Base-by-base conservation (phyloP, 768 basidiomycete genomes). In the Xanthoconium purpureum region DNA sequence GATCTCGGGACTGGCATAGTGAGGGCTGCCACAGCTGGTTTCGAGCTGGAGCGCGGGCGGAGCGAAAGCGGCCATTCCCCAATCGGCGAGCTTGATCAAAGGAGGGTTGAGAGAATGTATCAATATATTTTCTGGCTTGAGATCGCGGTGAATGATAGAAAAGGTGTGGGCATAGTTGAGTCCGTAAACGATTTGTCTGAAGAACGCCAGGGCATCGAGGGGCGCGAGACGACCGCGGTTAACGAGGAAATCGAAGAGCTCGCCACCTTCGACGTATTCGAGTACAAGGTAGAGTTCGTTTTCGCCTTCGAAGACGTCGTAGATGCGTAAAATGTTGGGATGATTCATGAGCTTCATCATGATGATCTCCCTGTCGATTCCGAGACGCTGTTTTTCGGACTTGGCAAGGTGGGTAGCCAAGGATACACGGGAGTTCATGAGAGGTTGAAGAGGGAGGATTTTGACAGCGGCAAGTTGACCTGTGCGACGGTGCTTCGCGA, bases 331-430 rank as follows among this genome's bases (percentile, higher is more conserved):
- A 64, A 98, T 93, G 73, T 97, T 97, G 2, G 94, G 95, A 69
- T 98, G 95, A 66, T 95, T 91, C 87, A 98, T 94, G 64, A 98
- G 88, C 72, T 98, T 98, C 95, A 98, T 96, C 87, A 98, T 94
- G 54, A 91, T 92, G 58, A 98, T 96, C 72, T 98, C 95, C 60
- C 92, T 78, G 70, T 97, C 94, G 57, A 98, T 88, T 5, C 91
- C 89, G 46, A 95, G 81, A 56, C 88, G 83, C 59, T 87, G 84
- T 71, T 91, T 92, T 59, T 93, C 89, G 3, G 82, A 81, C 73
- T 88, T 89, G 5, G 82, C 86, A 59, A 82, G 79, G 61, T 84
- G 82, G 38, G 84, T 83, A 7, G 81, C 80, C 58, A 86, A 70
- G 54, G 88, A 87, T 18, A 80, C 80, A 45, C 91, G 83, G 37